Evolutionary conservation across 2,329 filamentous ascomycete species (phyloP).

Genomic region (Huntiella bhutanensis): DNA sequence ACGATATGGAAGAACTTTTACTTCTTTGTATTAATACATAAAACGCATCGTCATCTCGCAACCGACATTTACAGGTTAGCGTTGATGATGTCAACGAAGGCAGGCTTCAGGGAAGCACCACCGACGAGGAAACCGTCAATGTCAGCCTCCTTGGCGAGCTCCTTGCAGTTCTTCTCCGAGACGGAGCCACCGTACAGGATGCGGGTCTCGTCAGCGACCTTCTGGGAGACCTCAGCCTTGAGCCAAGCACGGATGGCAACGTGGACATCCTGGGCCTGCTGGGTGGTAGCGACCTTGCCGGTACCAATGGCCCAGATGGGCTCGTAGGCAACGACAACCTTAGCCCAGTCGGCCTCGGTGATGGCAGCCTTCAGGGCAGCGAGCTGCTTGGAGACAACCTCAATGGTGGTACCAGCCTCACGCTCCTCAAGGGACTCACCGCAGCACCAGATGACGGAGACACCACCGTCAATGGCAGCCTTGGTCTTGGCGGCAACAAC

Average conservation of each 20-base stretch:
- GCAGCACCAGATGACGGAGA: constrained; percentile 91
- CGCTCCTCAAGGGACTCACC: constrained; percentile 90
- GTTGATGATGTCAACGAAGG: constrained; percentile 49
- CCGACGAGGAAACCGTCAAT: constrained; percentile 98
- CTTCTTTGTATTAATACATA: constrained; percentile 2
- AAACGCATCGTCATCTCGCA: constrained; percentile 5
- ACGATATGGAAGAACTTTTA: constrained; percentile 1
- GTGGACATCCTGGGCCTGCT: constrained; percentile 89
- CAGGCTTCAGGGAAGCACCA: constrained; percentile 90
- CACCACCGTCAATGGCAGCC: constrained; percentile 67
- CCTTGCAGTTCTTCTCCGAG: constrained; percentile 93
- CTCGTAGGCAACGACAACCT: constrained; percentile 95
- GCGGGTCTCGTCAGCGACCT: constrained; percentile 67
- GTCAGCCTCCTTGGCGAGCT: constrained; percentile 78
- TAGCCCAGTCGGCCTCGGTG: constrained; percentile 55
- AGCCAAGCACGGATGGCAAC: constrained; percentile 83
- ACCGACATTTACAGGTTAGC: constrained; percentile 25
- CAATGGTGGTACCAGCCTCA: constrained; percentile 67
- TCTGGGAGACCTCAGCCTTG: constrained; percentile 52
- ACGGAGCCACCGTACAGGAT: constrained; percentile 96
- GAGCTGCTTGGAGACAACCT: constrained; percentile 71
- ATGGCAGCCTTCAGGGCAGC: constrained; percentile 59
- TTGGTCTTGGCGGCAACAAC: constrained; percentile 90
- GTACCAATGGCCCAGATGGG: constrained; percentile 95
- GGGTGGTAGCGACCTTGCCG: constrained; percentile 73